A percentile compares a stretch with the other conserved stretches of the same genome.
Evolutionary conservation across 371 early-diverging fungal genomes (phyloP).

Genomic region (Mucor piriformis): DNA sequence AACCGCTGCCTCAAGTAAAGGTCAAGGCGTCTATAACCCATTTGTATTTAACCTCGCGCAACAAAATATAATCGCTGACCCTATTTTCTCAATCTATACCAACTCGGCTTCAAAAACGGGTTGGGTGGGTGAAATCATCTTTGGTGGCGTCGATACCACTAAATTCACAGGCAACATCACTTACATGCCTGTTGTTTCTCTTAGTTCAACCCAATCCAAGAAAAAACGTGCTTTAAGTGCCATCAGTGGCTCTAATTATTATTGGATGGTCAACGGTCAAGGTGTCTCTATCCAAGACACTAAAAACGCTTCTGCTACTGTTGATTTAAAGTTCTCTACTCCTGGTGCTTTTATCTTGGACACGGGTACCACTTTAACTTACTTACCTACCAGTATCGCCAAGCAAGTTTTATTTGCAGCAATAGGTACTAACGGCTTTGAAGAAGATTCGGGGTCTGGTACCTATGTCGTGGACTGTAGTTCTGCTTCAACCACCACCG

Average conservation of each 20-base stretch:
- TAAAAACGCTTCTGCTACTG: neutral
- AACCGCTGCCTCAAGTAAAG: conserved; percentile 33
- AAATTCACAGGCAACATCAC: conserved; percentile 57
- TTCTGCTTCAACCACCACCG: conserved; percentile 13
- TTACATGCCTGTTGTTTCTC: conserved; percentile 45
- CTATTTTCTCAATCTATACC: conserved; percentile 45
- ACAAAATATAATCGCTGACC: conserved; percentile 36
- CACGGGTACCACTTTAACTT: conserved; percentile 55
- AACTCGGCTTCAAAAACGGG: conserved; percentile 31
- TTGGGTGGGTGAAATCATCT: conserved; percentile 58
- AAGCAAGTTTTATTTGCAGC: conserved; percentile 23
- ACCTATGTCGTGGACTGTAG: conserved; percentile 31
- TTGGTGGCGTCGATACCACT: conserved; percentile 59
- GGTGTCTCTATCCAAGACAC: conserved; percentile 30
- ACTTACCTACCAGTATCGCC: conserved; percentile 36
- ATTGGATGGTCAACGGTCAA: conserved; percentile 54
- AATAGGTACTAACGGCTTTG: conserved; percentile 19
- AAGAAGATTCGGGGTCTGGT: conserved; percentile 23
- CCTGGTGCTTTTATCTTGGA: conserved; percentile 42
- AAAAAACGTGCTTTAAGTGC: conserved; percentile 7
- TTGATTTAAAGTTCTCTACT: conserved; percentile 6
- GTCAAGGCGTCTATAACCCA: conserved; percentile 36
- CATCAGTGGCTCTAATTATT: conserved; percentile 27
- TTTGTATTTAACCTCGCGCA: conserved; percentile 43
- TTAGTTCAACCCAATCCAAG: conserved; percentile 9